Evolutionary conservation across 345 rosid species (phyloP).

Genomic region (Xanthoceras sorbifolium): DNA sequence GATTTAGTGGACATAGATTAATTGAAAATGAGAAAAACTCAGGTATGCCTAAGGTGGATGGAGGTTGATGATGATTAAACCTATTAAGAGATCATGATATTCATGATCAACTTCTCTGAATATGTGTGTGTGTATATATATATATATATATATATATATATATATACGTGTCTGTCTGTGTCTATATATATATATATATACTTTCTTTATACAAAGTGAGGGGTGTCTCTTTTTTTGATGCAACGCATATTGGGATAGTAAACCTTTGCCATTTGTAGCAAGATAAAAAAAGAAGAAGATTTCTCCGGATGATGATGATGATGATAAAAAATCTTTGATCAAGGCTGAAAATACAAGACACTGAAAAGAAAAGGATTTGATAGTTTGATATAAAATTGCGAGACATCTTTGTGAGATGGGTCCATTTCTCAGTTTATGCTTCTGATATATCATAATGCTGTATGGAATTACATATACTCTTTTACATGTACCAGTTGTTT

Average conservation of each 20-base stretch:
- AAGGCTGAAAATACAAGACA: slow-evolving; percentile 35
- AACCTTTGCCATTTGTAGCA: slow-evolving; percentile 7
- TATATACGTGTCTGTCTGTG: too few species aligned
- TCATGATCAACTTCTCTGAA: background rate
- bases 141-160: too few species aligned
- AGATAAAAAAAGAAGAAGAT: background rate
- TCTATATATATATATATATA: too few species aligned
- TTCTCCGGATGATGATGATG: background rate
- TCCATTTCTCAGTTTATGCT: slow-evolving; percentile 27
- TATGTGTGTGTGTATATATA: too few species aligned
- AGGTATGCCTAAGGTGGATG: background rate
- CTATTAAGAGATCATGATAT: background rate
- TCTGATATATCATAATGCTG: slow-evolving; percentile 27
- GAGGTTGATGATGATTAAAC: background rate
- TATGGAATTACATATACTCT: background rate
- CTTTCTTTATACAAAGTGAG: slow-evolving; percentile 5
- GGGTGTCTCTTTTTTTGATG: slow-evolving; percentile 8
- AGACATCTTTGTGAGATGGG: slow-evolving; percentile 38
- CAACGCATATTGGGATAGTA: slow-evolving; percentile 2
- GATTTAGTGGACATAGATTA: slow-evolving; percentile 14
- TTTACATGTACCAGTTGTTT: background rate
- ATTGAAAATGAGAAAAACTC: background rate
- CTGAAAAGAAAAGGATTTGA: slow-evolving; percentile 38
- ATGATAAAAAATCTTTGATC: slow-evolving; percentile 3
- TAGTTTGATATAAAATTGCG: slow-evolving; percentile 20